Percentiles rank a stretch among this genome's conserved stretches.
These are phyloP conservation scores for Candida sp. DNA, from an alignment of 1,139 yeast genomes.

Conservation along the genomic window DNA sequence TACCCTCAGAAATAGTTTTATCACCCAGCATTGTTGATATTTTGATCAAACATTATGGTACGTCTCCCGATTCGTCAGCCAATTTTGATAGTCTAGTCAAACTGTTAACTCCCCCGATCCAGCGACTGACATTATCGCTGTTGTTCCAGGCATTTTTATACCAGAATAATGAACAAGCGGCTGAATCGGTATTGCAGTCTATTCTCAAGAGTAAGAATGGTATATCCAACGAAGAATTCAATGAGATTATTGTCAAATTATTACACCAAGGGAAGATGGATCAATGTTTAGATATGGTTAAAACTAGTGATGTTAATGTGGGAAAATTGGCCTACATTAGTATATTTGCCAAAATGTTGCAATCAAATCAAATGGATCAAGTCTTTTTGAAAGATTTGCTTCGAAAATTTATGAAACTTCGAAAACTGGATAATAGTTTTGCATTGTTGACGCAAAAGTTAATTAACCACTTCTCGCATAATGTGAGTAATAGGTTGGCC, in stretches of 20 bases:
- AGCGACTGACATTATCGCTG: slow-evolving; percentile 30
- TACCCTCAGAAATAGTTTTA: slow-evolving; percentile 2
- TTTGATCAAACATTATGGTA: slow-evolving; percentile 14
- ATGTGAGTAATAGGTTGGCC: slow-evolving; percentile 9
- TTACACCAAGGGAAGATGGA: slow-evolving; percentile 20
- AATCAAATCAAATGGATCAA: not conserved
- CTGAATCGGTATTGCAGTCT: slow-evolving; percentile 26
- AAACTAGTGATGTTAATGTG: slow-evolving; percentile 14
- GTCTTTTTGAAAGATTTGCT: slow-evolving; percentile 11
- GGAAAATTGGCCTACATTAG: slow-evolving; percentile 24
- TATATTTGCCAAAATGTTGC: slow-evolving; percentile 15
- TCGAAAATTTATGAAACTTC: slow-evolving; percentile 9
- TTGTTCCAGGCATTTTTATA: slow-evolving; percentile 27
- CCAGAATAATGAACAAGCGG: slow-evolving; percentile 23
- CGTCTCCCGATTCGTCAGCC: slow-evolving; percentile 1
- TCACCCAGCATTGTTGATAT: slow-evolving; percentile 8
- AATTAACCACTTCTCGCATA: slow-evolving; percentile 9
- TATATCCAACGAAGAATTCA: slow-evolving; percentile 22
- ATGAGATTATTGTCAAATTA: slow-evolving; percentile 23
- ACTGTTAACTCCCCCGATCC: slow-evolving; percentile 24
- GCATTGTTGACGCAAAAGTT: slow-evolving; percentile 9
- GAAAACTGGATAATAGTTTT: slow-evolving; percentile 9
- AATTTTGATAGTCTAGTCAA: slow-evolving; percentile 18
- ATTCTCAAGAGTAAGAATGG: slow-evolving; percentile 28
- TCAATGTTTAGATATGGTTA: slow-evolving; percentile 20